Evolutionary conservation across 2,329 filamentous ascomycete genomes (phyloP), one percentile per base, ranked within the genome.

Genomic region (Xylariaceae sp.): DNA sequence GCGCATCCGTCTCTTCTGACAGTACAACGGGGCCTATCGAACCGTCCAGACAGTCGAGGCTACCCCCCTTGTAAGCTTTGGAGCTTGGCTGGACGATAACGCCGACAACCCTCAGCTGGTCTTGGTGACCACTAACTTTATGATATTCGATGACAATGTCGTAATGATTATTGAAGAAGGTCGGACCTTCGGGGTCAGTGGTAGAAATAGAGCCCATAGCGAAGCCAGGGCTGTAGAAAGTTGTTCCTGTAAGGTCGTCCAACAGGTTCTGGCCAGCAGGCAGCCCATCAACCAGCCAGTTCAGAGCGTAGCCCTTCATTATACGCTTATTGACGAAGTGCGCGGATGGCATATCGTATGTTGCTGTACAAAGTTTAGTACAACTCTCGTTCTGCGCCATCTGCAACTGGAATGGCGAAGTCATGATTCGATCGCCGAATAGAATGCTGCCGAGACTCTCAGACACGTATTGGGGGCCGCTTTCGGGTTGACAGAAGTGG

Each of bases 371-470:
- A 3, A 95, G 73, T 13, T 76, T 65, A 64, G 91, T 93, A 72
- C 93, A 98, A 0, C 83, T 83, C 65, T 96, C 87, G 62, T 98
- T 93, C 48, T 81, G 71, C 41, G 69, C 81, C 90, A 98, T 96
- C 52, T 81, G 78, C 46, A 97, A 72, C 60, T 95, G 81, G 60
- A 95, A 95, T 0, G 91, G 88, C 28, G 91, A 97, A n/a, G 89
- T 95, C 69, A 89, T 89, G 69, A 98, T 98, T 42, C 93, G 81
- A 68, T 98, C 93, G 53, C 93, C 93, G 56, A 98, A 98, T 38
- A 98, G 68, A 61, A 98, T 98, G 72, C 91, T 96, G 18, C 93
- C 93, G 49, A 98, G 67, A 50, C 87, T 93, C 68, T 96, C 93
- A 31, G 87, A 83, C 17, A 95, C 81, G 69, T 86, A 78, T 62